These are phyloP conservation scores for Castanopsis chinensis DNA, from an alignment of 306 rosid species.

Conservation along the genomic window DNA sequence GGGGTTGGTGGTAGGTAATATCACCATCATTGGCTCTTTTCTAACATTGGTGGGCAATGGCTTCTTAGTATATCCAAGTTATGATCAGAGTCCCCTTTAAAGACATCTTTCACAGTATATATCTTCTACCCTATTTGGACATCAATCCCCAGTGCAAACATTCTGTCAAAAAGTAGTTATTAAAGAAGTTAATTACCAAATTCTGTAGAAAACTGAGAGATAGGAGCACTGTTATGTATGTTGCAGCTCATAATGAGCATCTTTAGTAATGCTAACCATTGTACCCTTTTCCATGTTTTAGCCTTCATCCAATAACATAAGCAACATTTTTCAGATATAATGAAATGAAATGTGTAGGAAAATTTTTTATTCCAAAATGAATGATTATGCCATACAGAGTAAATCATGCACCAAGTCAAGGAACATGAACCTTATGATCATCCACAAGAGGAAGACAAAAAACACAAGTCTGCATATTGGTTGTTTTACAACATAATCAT, in stretches of 20 bases:
- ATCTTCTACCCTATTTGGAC: not conserved
- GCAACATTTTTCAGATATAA: not conserved
- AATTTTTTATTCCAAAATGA: not conserved
- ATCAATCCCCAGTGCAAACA: not conserved
- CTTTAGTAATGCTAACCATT: not conserved
- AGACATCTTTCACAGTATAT: not conserved
- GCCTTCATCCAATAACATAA: not conserved
- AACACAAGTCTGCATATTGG: no score
- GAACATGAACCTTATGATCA: no score
- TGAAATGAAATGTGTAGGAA: not conserved
- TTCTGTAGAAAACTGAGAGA: not conserved
- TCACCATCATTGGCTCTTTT: not conserved
- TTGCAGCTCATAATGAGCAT: not conserved
- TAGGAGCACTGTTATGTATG: not conserved
- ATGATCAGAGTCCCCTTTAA: not conserved
- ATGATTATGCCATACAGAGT: not conserved
- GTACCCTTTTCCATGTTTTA: not conserved
- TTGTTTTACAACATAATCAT: no score
- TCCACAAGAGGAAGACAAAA: no score
- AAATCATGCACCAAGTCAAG: no score
- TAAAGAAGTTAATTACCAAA: not conserved
- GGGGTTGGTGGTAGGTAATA: not conserved
- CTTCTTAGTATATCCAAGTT: not conserved
- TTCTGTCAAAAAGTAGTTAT: not conserved
- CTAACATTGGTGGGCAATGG: not conserved